A percentile compares a stretch with the other conserved stretches of the same genome.
Conservation (phyloP, 495 filamentous ascomycete species). For the Aspergillus sparsus region DNA sequence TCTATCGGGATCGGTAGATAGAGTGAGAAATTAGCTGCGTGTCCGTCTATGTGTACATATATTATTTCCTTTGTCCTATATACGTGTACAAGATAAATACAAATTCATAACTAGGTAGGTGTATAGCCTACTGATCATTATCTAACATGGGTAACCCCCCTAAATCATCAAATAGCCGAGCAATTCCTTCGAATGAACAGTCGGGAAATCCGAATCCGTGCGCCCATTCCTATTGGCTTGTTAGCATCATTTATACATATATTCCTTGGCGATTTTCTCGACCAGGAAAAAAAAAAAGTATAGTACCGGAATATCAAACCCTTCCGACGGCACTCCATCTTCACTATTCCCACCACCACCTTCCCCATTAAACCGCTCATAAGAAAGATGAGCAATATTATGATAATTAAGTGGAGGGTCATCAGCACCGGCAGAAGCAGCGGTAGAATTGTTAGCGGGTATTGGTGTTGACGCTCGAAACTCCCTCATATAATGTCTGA, state of each 20-base stretch:
- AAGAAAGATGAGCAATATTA: neutral
- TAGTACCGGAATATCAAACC: constrained; percentile 37
- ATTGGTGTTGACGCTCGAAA: constrained; percentile 21
- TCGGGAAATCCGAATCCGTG: constrained; percentile 46
- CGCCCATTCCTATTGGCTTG: constrained; percentile 35
- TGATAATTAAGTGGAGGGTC: neutral
- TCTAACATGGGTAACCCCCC: constrained; percentile 40
- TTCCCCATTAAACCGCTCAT: too few species aligned
- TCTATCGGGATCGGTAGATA: too few species aligned
- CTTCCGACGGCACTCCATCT: constrained; percentile 8
- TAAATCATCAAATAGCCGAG: constrained; percentile 42
- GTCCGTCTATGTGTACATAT: too few species aligned
- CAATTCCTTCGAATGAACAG: constrained; percentile 45
- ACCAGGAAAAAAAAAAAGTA: neutral
- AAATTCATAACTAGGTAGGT: neutral
- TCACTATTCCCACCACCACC: neutral
- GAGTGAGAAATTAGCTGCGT: too few species aligned
- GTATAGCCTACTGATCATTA: neutral
- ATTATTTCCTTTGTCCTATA: too few species aligned
- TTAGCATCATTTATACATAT: neutral
- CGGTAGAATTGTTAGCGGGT: neutral
- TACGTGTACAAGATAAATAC: too few species aligned
- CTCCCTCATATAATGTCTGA: constrained; percentile 41
- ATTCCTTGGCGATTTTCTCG: neutral
- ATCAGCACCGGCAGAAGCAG: neutral